A percentile compares a stretch with the other conserved stretches of the same genome.
Conservation (phyloP, 768 basidiomycete species). For the Lentinula lateritia region DNA sequence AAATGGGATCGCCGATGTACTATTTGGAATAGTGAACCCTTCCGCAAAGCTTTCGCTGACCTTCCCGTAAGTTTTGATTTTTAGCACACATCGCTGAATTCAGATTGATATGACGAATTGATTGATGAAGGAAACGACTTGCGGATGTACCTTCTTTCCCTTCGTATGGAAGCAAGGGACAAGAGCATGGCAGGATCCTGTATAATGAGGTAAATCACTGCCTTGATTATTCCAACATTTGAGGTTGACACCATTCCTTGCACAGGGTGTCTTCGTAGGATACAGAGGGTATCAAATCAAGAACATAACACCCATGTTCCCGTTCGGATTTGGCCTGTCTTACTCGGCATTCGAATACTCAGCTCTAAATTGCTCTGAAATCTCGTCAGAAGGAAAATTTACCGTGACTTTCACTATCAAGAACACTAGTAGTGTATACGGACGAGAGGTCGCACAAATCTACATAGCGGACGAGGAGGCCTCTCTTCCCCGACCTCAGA, state of each 20-base stretch:
- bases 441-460: conserved; percentile 43
- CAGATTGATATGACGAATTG: not conserved
- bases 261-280: conserved; percentile 43
- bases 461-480: conserved; percentile 38
- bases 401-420: conserved; percentile 36
- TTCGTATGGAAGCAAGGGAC: conserved; percentile 36
- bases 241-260: not conserved
- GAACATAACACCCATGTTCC: conserved; percentile 40
- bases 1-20: conserved; percentile 50
- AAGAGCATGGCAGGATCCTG: conserved; percentile 37
- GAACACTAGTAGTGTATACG: conserved; percentile 38
- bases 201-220: conserved; percentile 36
- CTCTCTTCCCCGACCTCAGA: conserved; percentile 37
- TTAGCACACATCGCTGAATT: not conserved
- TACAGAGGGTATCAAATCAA: conserved; percentile 47
- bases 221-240: conserved; percentile 2
- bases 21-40: conserved; percentile 58
- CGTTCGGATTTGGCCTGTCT: conserved; percentile 56
- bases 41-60: conserved; percentile 52
- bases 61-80: conserved; percentile 36
- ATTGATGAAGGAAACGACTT: conserved; percentile 31
- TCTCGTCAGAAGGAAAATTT: conserved; percentile 29
- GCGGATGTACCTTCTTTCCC: conserved; percentile 48
- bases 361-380: conserved; percentile 26
- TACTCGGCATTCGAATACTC: conserved; percentile 56